These are phyloP conservation scores for Coprinellus aureogranulatus DNA, from an alignment of 768 basidiomycete genomes.

Conservation along the genomic window DNA sequence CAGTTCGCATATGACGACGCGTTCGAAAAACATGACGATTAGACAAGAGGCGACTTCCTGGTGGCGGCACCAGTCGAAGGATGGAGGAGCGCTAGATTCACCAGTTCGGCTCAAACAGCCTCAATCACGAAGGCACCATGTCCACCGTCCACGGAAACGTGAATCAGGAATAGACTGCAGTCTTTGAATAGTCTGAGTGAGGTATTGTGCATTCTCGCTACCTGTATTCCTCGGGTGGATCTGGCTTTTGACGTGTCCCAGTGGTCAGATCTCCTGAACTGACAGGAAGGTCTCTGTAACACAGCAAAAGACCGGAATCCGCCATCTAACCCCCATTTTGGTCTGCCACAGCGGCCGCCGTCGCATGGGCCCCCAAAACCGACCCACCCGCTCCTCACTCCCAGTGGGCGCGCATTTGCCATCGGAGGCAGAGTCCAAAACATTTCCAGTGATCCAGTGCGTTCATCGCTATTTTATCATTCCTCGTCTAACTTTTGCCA, in stretches of 20 bases:
- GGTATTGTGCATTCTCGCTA: not conserved
- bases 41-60: too few species aligned
- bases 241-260: not conserved
- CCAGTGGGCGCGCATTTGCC: conserved; percentile 76
- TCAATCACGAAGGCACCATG: not conserved
- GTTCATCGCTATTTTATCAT: too few species aligned
- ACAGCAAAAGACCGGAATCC: not conserved
- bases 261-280: not conserved
- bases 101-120: not conserved
- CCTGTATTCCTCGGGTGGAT: not conserved
- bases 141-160: too few species aligned
- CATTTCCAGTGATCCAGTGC: conserved; percentile 61
- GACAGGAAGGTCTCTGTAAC: not conserved
- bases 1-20: not conserved
- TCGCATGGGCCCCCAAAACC: conserved; percentile 43
- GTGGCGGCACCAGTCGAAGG: too few species aligned
- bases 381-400: conserved; percentile 74
- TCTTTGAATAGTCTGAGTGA: not conserved
- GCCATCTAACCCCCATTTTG: too few species aligned
- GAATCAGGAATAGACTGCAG: not conserved
- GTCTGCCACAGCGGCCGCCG: too few species aligned
- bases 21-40: too few species aligned
- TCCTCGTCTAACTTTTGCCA: too few species aligned
- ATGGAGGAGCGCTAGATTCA: too few species aligned
- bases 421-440: conserved; percentile 79